Evolutionary conservation across 78 protist species (phyloP).

Genomic region (Anaeramoeba ignava): DNA sequence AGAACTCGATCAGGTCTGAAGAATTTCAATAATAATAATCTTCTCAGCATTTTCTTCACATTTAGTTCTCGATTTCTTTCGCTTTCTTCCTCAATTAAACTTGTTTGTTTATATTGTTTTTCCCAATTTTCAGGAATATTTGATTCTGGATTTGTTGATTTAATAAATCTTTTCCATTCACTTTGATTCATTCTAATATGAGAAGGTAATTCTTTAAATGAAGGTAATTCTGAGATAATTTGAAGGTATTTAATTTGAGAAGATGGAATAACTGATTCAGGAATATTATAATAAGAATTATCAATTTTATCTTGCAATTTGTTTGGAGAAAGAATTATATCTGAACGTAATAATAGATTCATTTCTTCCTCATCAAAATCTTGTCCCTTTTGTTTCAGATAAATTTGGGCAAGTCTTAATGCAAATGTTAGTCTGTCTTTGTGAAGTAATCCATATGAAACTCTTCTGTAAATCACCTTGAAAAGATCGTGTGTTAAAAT

Average conservation of each 20-base stretch:
- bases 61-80: too few relatives aligned
- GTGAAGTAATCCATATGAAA: slow-evolving; percentile 48
- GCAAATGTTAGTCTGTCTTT: slow-evolving; percentile 68
- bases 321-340: too few relatives aligned
- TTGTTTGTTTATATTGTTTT: neutral
- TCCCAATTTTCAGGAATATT: neutral
- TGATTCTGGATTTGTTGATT: neutral
- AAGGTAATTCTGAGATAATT: neutral
- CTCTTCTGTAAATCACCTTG: slow-evolving; percentile 8
- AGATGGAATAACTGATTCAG: neutral
- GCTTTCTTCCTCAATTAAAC: too few relatives aligned
- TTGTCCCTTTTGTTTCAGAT: slow-evolving; percentile 5
- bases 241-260: neutral
- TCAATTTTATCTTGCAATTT: neutral
- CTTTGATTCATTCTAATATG: neutral
- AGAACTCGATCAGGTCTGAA: slow-evolving; percentile 61
- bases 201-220: neutral
- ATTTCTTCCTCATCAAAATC: slow-evolving; percentile 30
- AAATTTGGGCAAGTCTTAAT: slow-evolving; percentile 57
- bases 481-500: slow-evolving; percentile 38
- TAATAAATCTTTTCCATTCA: neutral
- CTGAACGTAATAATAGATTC: slow-evolving; percentile 42
- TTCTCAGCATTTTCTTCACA: neutral
- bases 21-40: slow-evolving; percentile 52
- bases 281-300: neutral